phyloP scores from a whole-genome alignment of 176 grass and related monocot genomes.

The Stipa capillata region DNA sequence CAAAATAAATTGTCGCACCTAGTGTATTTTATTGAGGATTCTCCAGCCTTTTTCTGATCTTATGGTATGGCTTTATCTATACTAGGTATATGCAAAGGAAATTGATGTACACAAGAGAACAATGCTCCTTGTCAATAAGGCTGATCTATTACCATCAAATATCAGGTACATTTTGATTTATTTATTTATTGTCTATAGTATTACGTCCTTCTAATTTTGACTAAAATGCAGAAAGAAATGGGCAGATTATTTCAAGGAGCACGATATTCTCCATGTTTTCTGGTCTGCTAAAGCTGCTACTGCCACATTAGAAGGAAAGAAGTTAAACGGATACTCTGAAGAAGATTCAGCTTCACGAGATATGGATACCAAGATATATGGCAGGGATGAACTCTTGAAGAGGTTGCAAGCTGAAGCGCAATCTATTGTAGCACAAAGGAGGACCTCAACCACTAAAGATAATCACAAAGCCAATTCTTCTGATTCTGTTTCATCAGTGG shows the following conservation, averaged over 20 bases:
- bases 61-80: constrained; percentile 14
- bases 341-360: constrained; percentile 27
- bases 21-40: neutral
- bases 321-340: constrained; percentile 24
- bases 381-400: constrained; percentile 67
- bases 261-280: constrained; percentile 74
- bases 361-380: constrained; percentile 75
- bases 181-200: neutral
- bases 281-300: constrained; percentile 95
- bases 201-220: neutral
- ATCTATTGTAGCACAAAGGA: constrained; percentile 48
- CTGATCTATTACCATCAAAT: constrained; percentile 74
- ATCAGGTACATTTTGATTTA: constrained; percentile 43
- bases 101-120: constrained; percentile 84
- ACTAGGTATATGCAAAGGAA: constrained; percentile 70
- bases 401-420: constrained; percentile 78
- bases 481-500: constrained; percentile 28
- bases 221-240: constrained; percentile 57
- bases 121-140: constrained; percentile 93
- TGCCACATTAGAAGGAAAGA: constrained; percentile 79
- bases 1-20: neutral
- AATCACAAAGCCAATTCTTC: constrained; percentile 21
- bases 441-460: constrained; percentile 1
- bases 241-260: constrained; percentile 71
- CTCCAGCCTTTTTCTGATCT: neutral